These are phyloP conservation scores for Pterocarpus macrocarpus DNA, from an alignment of 306 rosid genomes.

Conservation along the genomic window DNA sequence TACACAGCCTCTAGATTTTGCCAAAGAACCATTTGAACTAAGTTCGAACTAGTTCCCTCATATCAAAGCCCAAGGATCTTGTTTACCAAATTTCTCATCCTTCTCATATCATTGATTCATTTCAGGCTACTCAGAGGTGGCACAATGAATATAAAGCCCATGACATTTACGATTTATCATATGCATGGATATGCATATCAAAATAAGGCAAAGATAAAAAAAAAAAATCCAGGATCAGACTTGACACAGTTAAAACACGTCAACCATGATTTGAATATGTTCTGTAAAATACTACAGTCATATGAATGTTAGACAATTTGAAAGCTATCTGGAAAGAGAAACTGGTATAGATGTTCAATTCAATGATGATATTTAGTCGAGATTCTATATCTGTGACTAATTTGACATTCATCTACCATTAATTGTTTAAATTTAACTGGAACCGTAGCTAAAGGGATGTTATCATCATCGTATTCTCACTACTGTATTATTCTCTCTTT, in stretches of 20 bases:
- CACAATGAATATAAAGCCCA: background rate
- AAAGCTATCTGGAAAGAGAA: background rate
- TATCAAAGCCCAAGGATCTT: too few relatives aligned
- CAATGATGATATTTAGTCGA: background rate
- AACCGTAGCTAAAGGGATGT: background rate
- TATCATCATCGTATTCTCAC: conserved; percentile 9
- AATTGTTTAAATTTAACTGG: background rate
- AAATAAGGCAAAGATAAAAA: too few relatives aligned
- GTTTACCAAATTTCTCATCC: too few relatives aligned
- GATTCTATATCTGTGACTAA: background rate
- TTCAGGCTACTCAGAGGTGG: background rate
- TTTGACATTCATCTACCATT: background rate
- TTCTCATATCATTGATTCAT: too few relatives aligned
- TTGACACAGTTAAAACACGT: too few relatives aligned
- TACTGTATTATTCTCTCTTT: background rate
- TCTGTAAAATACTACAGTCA: background rate
- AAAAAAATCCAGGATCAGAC: too few relatives aligned
- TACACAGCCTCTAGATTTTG: too few relatives aligned
- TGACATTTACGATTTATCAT: background rate
- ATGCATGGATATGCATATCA: too few relatives aligned
- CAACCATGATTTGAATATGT: too few relatives aligned
- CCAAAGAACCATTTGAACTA: too few relatives aligned
- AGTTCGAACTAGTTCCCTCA: too few relatives aligned
- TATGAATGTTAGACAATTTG: background rate
- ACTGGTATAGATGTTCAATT: background rate